Evolutionary conservation across 331 rosid species (phyloP).

Genomic region (Rhamnella rubrinervis): DNA sequence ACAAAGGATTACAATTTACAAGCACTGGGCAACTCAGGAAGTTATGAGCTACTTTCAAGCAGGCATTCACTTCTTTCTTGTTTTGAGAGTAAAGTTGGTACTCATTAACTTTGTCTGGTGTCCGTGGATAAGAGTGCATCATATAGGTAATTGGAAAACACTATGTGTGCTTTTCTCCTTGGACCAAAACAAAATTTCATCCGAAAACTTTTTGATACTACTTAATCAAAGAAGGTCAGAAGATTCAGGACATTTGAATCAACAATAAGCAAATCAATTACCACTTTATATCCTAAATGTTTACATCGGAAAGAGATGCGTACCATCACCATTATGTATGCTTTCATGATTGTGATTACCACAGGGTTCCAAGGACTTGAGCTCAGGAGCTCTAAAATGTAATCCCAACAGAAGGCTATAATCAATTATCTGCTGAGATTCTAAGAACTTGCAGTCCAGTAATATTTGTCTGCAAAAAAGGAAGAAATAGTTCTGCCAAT

Average conservation of each 20-base stretch:
- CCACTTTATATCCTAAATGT: not conserved
- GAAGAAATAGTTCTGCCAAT: constrained; percentile 13
- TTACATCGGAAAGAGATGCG: constrained; percentile 22
- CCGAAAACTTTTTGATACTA: not conserved
- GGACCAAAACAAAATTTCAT: not conserved
- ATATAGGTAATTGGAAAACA: too few relatives aligned
- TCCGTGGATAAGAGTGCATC: not conserved
- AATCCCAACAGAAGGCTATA: constrained; percentile 86
- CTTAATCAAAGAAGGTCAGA: not conserved
- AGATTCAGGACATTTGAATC: not conserved
- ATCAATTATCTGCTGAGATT: constrained; percentile 76
- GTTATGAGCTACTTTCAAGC: not conserved
- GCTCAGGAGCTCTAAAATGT: constrained; percentile 86
- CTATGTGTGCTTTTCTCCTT: too few relatives aligned
- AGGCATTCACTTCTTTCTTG: not conserved
- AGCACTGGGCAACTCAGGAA: not conserved
- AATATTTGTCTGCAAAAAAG: constrained; percentile 61
- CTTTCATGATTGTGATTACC: constrained; percentile 30
- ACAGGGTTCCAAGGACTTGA: constrained; percentile 52
- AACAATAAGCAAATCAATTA: constrained; percentile 9
- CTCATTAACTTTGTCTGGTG: not conserved
- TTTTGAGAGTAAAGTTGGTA: too few relatives aligned
- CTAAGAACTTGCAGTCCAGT: constrained; percentile 73
- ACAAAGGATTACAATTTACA: too few relatives aligned
- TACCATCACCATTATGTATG: constrained; percentile 41